A percentile compares a stretch with the other conserved stretches of the same genome.
Evolutionary conservation across 805 yeast genomes (phyloP).

Genomic region (Candida namnaoensis): DNA sequence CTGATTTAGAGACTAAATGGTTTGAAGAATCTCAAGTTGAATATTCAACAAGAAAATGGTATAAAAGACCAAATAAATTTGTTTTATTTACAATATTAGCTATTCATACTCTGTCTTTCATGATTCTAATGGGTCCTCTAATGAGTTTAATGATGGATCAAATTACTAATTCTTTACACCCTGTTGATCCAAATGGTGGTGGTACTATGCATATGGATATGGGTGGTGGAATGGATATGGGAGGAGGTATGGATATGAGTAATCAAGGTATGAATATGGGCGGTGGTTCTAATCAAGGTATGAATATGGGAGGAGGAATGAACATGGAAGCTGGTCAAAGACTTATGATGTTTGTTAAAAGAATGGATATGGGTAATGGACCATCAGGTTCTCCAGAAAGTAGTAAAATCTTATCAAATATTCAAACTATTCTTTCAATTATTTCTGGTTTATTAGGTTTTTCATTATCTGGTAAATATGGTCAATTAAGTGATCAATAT

Average conservation of each 20-base stretch:
- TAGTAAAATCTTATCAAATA: constrained; percentile 8
- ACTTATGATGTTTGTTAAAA: background rate
- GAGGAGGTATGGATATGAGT: background rate
- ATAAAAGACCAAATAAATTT: constrained; percentile 8
- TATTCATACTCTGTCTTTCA: constrained; percentile 7
- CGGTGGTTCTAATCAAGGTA: background rate
- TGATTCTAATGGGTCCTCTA: constrained; percentile 11
- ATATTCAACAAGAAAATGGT: constrained; percentile 2
- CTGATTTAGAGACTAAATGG: constrained; percentile 5
- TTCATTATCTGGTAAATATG: constrained; percentile 12
- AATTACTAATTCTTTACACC: constrained; percentile 1
- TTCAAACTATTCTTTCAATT: constrained; percentile 9
- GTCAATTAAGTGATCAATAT: constrained; percentile 13
- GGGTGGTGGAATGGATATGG: background rate
- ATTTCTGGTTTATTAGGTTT: constrained; percentile 14
- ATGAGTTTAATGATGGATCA: constrained; percentile 9
- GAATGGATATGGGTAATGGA: constrained; percentile 9
- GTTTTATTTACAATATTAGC: constrained; percentile 6
- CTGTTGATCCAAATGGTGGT: background rate
- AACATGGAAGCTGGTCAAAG: background rate
- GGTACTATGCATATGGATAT: background rate
- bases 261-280: background rate
- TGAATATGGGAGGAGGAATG: background rate
- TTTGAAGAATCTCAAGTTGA: constrained; percentile 2
- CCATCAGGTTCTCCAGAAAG: constrained; percentile 1